A percentile compares a stretch with the other conserved stretches of the same genome.
These are phyloP conservation scores for Nepenthes alata DNA, from an alignment of 179 eudicot species.

Conservation along the genomic window DNA sequence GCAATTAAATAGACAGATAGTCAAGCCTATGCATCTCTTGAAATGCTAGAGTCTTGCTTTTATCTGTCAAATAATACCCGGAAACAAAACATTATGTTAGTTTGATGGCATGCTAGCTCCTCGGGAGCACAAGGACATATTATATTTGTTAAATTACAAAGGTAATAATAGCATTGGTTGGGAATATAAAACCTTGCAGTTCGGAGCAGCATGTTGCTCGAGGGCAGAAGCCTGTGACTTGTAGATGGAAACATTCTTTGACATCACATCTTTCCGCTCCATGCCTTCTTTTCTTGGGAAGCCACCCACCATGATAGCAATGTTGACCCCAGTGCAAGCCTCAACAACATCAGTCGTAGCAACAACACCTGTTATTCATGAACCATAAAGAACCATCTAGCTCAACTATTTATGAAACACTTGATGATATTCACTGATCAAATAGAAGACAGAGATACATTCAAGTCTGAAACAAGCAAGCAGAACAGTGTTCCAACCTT, in stretches of 20 bases:
- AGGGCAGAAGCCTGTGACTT: slow-evolving; percentile 90
- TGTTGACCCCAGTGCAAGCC: slow-evolving; percentile 80
- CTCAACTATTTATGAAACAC: background rate
- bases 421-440: background rate
- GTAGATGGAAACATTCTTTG: slow-evolving; percentile 91
- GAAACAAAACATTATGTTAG: no score
- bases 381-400: background rate
- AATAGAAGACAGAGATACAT: background rate
- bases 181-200: slow-evolving; percentile 58
- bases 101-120: no score
- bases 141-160: no score
- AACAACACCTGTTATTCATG: slow-evolving; percentile 47
- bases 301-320: slow-evolving; percentile 94
- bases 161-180: no score
- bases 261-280: slow-evolving; percentile 94
- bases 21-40: no score
- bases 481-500: slow-evolving; percentile 29
- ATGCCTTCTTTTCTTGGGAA: slow-evolving; percentile 97
- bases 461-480: background rate
- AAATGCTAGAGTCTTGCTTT: no score
- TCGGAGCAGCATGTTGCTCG: slow-evolving; percentile 80
- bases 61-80: no score
- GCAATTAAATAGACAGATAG: no score
- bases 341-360: slow-evolving; percentile 74
- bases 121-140: no score